Base-by-base conservation (phyloP, 257 asterid genomes). In the Nicotiana undulata region DNA sequence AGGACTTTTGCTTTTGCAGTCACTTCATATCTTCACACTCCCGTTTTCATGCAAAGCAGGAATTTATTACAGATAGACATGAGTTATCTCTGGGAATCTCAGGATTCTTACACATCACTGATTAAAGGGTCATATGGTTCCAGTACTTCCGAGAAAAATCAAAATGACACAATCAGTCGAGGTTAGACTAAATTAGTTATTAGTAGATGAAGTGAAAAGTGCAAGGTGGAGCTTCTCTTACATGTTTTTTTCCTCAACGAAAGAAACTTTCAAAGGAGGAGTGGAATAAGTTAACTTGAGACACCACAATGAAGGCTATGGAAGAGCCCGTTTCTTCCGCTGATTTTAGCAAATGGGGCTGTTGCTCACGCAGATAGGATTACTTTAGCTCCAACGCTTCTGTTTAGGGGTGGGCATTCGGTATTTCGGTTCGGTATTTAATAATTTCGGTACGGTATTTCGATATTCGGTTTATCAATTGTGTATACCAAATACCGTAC, bases 311-410 rank as follows among this genome's bases (percentile, higher is more conserved):
- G 70, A 85, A 76, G 82, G 99, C 98, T 37, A 77, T 95, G 80
- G 94, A 88, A 88, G 96, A 77, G 82, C 92, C 92, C 32, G 97
- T 94, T 82, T 87, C 94, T 82, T 88, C 98, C 24, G 94, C 97
- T 16, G 97, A 90, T 85, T 95, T 93, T 83, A 82, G 86, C 85
- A 84, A 11, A 79, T 93, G 99, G 99, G 99, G 98, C 97, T 4
- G 91, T 86, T 53, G 72, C 91, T 72, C 89, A 90, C 78, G 99
- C 97, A 0, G 98, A 93, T 63, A 89, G 96, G 84, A 85, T 94
- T 81, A 92, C 97, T 26, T 1, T 26, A 26, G 28, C 28, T 26
- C 28, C 28, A 26, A 26, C 0, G 28, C n/a, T n/a, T n/a, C n/a
- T n/a, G n/a, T n/a, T 0, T 26, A 26, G 28, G 28, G 28, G 28